Conservation (phyloP, 495 filamentous ascomycete species). For the Pseudomonodictys pantanalensis region DNA sequence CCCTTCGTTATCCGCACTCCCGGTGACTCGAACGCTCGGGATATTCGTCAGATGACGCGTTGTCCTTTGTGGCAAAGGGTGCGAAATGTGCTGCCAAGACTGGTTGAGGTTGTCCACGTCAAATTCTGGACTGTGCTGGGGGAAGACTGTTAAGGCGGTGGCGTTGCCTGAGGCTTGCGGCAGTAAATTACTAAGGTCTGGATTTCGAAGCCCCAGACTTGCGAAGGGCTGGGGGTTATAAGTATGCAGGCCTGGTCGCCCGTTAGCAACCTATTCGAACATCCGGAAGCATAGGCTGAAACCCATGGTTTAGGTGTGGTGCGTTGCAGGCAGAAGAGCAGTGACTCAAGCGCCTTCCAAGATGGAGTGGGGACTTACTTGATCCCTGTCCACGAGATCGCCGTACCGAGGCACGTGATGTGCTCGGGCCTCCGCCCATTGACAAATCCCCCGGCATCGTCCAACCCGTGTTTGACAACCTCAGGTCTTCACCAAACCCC, state of each 20-base stretch:
- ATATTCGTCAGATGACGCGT: conserved; percentile 25
- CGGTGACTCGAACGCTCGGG: conserved; percentile 22
- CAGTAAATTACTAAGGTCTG: conserved; percentile 4
- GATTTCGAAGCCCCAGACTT: neutral
- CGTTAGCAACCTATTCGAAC: neutral
- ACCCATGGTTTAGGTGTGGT: conserved; percentile 1
- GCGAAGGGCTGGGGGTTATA: neutral
- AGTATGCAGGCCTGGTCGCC: neutral
- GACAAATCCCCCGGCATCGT: neutral
- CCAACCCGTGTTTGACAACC: conserved; percentile 1
- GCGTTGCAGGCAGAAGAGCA: neutral
- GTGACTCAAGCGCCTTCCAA: neutral
- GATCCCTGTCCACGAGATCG: neutral
- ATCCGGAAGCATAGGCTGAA: conserved; percentile 24
- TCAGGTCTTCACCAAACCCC: conserved; percentile 7
- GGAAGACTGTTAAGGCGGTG: conserved; percentile 20
- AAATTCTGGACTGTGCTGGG: conserved; percentile 9
- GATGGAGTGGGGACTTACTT: neutral
- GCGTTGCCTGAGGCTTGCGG: conserved; percentile 25
- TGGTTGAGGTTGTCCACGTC: conserved; percentile 1
- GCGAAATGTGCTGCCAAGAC: conserved; percentile 7
- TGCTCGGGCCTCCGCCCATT: neutral
- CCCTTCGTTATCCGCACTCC: conserved; percentile 7
- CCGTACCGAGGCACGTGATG: neutral
- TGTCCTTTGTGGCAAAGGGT: conserved; percentile 29